Evolutionary conservation across 306 rosid species (phyloP).

Genomic region (Canavalia ensiformis): DNA sequence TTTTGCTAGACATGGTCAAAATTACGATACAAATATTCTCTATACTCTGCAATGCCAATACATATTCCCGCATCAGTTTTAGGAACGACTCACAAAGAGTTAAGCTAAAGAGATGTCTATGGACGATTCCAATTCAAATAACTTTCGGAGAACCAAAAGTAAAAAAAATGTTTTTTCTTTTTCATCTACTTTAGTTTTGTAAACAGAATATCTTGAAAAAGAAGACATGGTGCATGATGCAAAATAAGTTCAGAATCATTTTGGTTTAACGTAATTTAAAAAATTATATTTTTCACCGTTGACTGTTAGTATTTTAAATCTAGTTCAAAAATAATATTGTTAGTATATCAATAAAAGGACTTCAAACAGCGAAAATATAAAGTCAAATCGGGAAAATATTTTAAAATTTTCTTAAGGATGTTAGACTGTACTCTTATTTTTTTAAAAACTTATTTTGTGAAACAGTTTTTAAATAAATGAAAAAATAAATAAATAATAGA

Average conservation of each 20-base stretch:
- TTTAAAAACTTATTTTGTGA: too few species aligned
- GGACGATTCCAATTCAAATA: slow-evolving; percentile 31
- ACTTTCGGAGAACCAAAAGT: background rate
- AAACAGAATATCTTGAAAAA: slow-evolving; percentile 2
- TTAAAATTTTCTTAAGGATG: too few species aligned
- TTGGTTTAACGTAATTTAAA: background rate
- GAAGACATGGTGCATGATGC: background rate
- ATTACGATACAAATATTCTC: slow-evolving; percentile 48
- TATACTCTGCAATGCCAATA: slow-evolving; percentile 41
- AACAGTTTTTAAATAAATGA: too few species aligned
- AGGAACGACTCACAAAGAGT: background rate
- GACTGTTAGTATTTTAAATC: background rate
- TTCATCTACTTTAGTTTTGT: background rate
- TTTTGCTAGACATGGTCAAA: slow-evolving; percentile 43
- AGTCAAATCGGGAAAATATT: background rate
- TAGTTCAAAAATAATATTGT: background rate
- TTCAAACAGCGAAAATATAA: background rate
- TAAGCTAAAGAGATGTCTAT: background rate
- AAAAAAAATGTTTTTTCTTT: background rate
- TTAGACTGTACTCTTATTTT: too few species aligned
- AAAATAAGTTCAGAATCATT: slow-evolving; percentile 8
- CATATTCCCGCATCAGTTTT: slow-evolving; percentile 49
- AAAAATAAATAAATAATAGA: too few species aligned
- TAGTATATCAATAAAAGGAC: background rate
- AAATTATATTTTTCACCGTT: background rate